These are phyloP conservation scores for Podila clonocystis DNA, from an alignment of 192 early-diverging fungal species.

Conservation along the genomic window DNA sequence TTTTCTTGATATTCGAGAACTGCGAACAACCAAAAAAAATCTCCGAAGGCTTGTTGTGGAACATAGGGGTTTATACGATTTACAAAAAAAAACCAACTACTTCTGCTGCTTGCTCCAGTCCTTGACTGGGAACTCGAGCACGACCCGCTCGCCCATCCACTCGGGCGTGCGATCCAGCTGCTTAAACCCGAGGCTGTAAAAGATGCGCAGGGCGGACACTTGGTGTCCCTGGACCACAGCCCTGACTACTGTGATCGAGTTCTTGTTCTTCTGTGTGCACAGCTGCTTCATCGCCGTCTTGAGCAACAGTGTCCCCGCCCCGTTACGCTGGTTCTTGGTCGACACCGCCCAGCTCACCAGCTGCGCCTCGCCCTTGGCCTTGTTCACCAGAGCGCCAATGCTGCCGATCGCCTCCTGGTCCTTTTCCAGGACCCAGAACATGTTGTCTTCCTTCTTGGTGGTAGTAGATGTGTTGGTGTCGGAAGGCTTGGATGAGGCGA, in stretches of 20 bases:
- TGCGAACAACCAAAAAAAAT: too few relatives aligned
- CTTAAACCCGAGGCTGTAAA: slow-evolving; percentile 33
- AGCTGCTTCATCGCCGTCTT: slow-evolving; percentile 35
- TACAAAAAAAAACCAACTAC: background rate
- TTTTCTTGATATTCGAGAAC: too few relatives aligned
- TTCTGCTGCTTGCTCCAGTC: slow-evolving; percentile 25
- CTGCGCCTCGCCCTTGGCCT: background rate
- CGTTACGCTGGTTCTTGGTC: background rate
- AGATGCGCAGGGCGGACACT: slow-evolving; percentile 32
- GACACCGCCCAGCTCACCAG: slow-evolving; percentile 21
- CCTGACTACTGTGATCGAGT: slow-evolving; percentile 15
- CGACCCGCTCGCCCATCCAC: slow-evolving; percentile 39
- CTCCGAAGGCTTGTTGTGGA: too few relatives aligned
- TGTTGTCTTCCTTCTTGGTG: slow-evolving; percentile 14
- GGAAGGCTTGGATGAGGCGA: background rate
- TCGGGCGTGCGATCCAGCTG: slow-evolving; percentile 34
- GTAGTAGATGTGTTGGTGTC: background rate
- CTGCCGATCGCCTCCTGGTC: slow-evolving; percentile 7
- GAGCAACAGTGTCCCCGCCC: slow-evolving; percentile 26
- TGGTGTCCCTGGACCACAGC: slow-evolving; percentile 30
- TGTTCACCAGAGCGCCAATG: slow-evolving; percentile 27
- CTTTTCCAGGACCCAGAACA: slow-evolving; percentile 33
- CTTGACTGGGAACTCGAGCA: slow-evolving; percentile 29
- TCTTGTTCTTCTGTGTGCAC: slow-evolving; percentile 3
- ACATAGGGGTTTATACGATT: background rate